Conservation (phyloP, 192 early-diverging fungal species). For the Linnemannia schmuckeri region DNA sequence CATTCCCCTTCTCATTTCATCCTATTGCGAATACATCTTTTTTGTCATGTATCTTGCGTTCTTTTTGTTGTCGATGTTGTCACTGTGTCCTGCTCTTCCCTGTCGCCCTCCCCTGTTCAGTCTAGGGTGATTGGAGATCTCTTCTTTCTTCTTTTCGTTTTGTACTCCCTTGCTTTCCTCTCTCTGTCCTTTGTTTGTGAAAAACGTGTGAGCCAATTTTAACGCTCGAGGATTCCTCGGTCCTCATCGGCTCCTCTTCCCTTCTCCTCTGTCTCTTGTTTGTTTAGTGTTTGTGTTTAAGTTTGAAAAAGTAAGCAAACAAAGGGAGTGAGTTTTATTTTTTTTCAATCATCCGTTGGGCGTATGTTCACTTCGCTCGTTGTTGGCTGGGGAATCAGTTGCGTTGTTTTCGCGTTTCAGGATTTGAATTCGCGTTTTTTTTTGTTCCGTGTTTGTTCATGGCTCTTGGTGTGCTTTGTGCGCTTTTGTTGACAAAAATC, state of each 20-base stretch:
- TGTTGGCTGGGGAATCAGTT: not conserved
- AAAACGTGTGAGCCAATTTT: not conserved
- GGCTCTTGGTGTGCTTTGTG: not conserved
- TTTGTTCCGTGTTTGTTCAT: not conserved
- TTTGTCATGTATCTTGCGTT: not conserved
- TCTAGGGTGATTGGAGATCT: not conserved
- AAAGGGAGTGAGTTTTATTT: not conserved
- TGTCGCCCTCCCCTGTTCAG: not conserved
- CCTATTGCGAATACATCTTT: no score
- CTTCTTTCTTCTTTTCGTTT: not conserved
- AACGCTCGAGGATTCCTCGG: not conserved
- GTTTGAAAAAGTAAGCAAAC: not conserved
- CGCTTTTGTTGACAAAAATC: not conserved
- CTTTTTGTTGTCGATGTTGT: not conserved
- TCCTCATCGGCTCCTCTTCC: not conserved
- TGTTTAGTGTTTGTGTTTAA: not conserved
- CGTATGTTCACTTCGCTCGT: not conserved
- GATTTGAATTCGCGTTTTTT: not conserved
- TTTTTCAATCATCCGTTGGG: not conserved
- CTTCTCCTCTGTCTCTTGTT: not conserved
- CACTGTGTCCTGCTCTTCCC: not conserved
- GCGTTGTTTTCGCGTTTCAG: not conserved
- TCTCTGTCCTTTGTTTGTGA: not conserved
- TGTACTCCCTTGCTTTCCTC: not conserved
- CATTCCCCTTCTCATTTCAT: no score